These are phyloP conservation scores for Fraxinus xanthoxyloides DNA, from an alignment of 305 asterid genomes.

Conservation along the genomic window DNA sequence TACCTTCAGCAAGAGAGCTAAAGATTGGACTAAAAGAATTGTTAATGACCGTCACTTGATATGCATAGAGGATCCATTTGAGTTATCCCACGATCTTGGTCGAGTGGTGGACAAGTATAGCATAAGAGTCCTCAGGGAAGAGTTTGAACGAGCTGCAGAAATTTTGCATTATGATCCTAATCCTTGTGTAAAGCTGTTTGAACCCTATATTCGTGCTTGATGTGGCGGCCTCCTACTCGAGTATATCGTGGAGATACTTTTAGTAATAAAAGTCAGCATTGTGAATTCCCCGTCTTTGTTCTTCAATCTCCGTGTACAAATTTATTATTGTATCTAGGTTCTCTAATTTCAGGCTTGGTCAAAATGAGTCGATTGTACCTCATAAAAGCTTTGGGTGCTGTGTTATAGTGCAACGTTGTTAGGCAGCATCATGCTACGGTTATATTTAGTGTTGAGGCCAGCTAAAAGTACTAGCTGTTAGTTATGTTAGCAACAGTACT, in stretches of 20 bases:
- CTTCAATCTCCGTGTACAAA: neutral
- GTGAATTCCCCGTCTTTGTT: too few species aligned
- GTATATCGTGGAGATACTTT: neutral
- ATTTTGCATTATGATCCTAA: constrained; percentile 67
- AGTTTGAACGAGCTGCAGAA: constrained; percentile 93
- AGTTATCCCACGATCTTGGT: constrained; percentile 86
- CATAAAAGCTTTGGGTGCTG: constrained; percentile 3
- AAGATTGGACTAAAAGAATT: constrained; percentile 92
- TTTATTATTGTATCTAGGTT: constrained; percentile 18
- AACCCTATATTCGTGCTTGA: constrained; percentile 64
- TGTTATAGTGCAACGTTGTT: constrained; percentile 19
- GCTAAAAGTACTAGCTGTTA: neutral
- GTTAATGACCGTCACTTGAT: constrained; percentile 93
- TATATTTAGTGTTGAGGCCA: neutral
- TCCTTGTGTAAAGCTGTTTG: constrained; percentile 64
- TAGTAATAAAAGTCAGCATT: too few species aligned
- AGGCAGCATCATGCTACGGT: neutral
- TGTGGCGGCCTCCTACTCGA: neutral
- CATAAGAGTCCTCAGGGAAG: constrained; percentile 84
- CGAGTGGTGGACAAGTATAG: constrained; percentile 85
- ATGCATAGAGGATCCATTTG: constrained; percentile 98
- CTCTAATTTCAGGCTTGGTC: neutral
- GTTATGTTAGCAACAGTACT: neutral
- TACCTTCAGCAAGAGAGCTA: constrained; percentile 59
- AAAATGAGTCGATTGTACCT: neutral